Base-by-base conservation (phyloP, 306 rosid species). In the Sophora flavescens region DNA sequence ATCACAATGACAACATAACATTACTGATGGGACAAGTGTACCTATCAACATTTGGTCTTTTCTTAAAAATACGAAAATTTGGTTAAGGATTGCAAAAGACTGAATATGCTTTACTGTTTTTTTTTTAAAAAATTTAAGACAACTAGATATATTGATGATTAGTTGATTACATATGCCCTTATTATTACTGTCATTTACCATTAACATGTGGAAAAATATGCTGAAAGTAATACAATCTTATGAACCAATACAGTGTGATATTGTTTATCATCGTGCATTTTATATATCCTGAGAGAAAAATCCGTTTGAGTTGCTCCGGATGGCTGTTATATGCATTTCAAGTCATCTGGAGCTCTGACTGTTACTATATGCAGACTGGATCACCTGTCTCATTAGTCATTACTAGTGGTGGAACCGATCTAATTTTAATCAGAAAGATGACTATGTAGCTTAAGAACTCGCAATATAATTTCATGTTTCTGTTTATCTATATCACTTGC, bases 371-470 rank as follows among this genome's bases (percentile, higher is more conserved):
- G 62, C 6, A 51, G 75, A 70, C 18, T 70, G 13, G 63, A 16
- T 17, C 50, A 3, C 7, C 28, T 50, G 7, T 56, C 13, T 54
- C 4, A 17, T 35, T 44, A 3, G n/a, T n/a, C n/a, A n/a, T 14
- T 44, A 14, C 28, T n/a, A 53, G 36, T 33, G 6, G 39, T 16
- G 26, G 3, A 18, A 35, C 50, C 35, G 50, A 35, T 70, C n/a
- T 35, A 16, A 70, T 52, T 10, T 15, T 70, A 51, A 14, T 56
- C 57, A 6, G 11, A 6, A 63, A 32, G 11, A 38, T 33, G 44
- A 26, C n/a, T 18, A 0, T 33, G 33, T 30, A 30, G 81, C 60
- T 54, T 18, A 54, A 52, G 80, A 75, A 75, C 63, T 64, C 3
- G 52, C 39, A 3, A 11, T 4, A 15, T 45, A 30, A 4, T 59